Conservation (phyloP, 495 filamentous ascomycete species). For the Hypoxylon trugodes region DNA sequence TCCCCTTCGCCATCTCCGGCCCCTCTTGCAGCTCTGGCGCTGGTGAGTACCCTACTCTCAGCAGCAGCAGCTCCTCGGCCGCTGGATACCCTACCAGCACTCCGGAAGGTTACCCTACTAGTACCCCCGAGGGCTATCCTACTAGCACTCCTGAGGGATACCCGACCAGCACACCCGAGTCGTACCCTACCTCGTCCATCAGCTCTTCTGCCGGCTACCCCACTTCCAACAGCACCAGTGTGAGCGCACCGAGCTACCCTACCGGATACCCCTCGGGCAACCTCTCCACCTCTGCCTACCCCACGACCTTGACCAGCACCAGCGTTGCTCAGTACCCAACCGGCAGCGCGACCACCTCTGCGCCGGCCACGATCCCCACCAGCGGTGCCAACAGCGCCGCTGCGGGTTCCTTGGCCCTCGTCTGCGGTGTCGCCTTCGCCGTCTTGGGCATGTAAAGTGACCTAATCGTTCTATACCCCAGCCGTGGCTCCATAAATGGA, state of each 20-base stretch:
- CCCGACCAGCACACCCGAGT: too few species aligned
- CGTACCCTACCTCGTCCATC: too few species aligned
- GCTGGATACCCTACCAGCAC: slow-evolving; percentile 10
- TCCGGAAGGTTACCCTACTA: too few species aligned
- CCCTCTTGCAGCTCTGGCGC: slow-evolving; percentile 32
- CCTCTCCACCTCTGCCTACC: slow-evolving; percentile 18
- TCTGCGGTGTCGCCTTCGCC: slow-evolving; percentile 54
- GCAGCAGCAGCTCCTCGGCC: slow-evolving; percentile 10
- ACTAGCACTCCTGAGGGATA: too few species aligned
- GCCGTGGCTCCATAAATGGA: background rate
- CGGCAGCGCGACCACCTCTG: slow-evolving; percentile 24
- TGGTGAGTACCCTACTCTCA: slow-evolving; percentile 14
- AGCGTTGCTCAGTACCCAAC: slow-evolving; percentile 16
- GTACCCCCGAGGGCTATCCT: too few species aligned
- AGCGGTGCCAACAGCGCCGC: slow-evolving; percentile 43
- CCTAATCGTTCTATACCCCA: background rate
- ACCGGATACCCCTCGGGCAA: slow-evolving; percentile 9
- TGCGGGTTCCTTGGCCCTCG: slow-evolving; percentile 48
- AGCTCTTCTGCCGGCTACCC: slow-evolving; percentile 13
- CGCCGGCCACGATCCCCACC: slow-evolving; percentile 30
- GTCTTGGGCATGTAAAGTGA: slow-evolving; percentile 52
- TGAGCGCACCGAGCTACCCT: slow-evolving; percentile 14
- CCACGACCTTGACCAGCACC: slow-evolving; percentile 31
- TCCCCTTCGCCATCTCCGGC: slow-evolving; percentile 56
- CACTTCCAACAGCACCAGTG: slow-evolving; percentile 12